Percentiles rank a stretch among this genome's conserved stretches.
These are phyloP conservation scores for Phyllosticta paracitricarpa DNA, from an alignment of 2,329 filamentous ascomycete genomes.

Conservation along the genomic window DNA sequence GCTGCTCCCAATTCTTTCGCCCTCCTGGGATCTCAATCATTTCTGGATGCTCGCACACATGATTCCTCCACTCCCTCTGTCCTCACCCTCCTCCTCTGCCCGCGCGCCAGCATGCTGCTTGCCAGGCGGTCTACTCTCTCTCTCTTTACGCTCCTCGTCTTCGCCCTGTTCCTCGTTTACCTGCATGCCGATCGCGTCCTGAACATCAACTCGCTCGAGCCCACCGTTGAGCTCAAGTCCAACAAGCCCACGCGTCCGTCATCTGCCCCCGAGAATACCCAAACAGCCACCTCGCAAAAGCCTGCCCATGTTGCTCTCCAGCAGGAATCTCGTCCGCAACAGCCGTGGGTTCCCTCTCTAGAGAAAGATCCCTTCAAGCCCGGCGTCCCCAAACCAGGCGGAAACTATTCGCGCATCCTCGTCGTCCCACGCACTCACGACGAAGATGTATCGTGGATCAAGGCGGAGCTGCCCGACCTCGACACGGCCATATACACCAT, in stretches of 20 bases:
- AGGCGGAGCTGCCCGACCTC: conserved; percentile 23
- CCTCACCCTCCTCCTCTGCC: conserved; percentile 6
- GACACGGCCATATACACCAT: conserved; percentile 41
- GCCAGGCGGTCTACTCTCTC: conserved; percentile 6
- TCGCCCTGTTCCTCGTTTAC: conserved; percentile 4
- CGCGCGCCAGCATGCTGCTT: not conserved
- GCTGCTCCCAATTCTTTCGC: not conserved
- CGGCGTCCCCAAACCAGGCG: conserved; percentile 20
- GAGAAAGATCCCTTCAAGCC: conserved; percentile 9
- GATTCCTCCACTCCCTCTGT: not conserved
- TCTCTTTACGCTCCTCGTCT: conserved; percentile 1
- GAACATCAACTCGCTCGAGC: not conserved
- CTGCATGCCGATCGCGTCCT: not conserved
- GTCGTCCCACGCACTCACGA: conserved; percentile 28
- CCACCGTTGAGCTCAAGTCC: not conserved
- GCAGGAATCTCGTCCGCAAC: not conserved
- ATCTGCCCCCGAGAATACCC: not conserved
- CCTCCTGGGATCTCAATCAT: not conserved
- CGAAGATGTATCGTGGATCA: conserved; percentile 28
- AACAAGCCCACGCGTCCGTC: not conserved
- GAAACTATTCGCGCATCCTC: conserved; percentile 27
- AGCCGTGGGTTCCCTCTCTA: not conserved
- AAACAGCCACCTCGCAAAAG: not conserved
- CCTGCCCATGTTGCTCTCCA: not conserved
- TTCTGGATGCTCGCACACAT: not conserved